phyloP scores from a whole-genome alignment of 768 basidiomycete genomes.

The Royoungia palumana region DNA sequence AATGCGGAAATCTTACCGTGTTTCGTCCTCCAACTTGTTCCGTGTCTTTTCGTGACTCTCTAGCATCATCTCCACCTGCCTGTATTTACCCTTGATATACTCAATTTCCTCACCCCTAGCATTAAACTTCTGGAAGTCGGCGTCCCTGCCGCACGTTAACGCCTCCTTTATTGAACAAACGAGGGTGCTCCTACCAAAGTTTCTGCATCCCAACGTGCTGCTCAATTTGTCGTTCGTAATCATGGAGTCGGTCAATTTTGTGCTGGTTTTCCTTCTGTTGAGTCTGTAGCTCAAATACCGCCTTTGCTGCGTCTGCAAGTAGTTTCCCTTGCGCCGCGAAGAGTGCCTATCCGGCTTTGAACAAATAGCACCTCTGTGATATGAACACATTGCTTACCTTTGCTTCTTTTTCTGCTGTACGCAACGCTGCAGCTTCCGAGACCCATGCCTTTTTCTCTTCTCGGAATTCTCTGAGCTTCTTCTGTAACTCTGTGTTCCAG shows the following conservation, averaged over 20 bases:
- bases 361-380: background rate
- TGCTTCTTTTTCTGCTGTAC: slow-evolving; percentile 67
- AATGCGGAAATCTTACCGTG: slow-evolving; percentile 43
- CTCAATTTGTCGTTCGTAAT: slow-evolving; percentile 87
- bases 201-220: slow-evolving; percentile 73
- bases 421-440: slow-evolving; percentile 62
- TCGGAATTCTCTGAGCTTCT: slow-evolving; percentile 67
- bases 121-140: slow-evolving; percentile 68
- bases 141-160: slow-evolving; percentile 51
- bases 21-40: slow-evolving; percentile 51
- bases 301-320: slow-evolving; percentile 62
- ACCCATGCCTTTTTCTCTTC: slow-evolving; percentile 81
- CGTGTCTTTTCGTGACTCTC: slow-evolving; percentile 56
- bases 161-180: background rate
- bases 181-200: slow-evolving; percentile 58
- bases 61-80: slow-evolving; percentile 63
- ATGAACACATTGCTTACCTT: slow-evolving; percentile 40
- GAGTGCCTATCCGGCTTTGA: slow-evolving; percentile 43
- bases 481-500: slow-evolving; percentile 80
- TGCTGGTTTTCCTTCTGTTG: slow-evolving; percentile 74
- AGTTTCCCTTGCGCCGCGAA: slow-evolving; percentile 68
- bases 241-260: slow-evolving; percentile 74
- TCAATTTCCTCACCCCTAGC: slow-evolving; percentile 58
- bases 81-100: slow-evolving; percentile 52
- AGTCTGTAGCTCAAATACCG: slow-evolving; percentile 72